These are phyloP conservation scores for Trichophyton mentagrophytes DNA, from an alignment of 2,329 filamentous ascomycete genomes.

Conservation along the genomic window DNA sequence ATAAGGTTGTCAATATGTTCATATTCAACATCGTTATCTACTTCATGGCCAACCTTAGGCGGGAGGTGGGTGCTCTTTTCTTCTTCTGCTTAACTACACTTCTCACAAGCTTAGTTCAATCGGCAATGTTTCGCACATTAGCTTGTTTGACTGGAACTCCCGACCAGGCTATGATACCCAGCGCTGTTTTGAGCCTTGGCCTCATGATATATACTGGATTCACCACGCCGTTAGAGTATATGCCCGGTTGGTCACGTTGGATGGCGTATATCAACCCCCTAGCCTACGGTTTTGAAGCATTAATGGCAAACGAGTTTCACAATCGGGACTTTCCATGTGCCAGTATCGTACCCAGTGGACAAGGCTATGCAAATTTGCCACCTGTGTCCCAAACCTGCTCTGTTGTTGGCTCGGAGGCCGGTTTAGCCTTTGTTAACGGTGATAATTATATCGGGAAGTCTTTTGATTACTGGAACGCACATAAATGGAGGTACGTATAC, in stretches of 20 bases:
- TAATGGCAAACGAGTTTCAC: slow-evolving; percentile 75
- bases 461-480: slow-evolving; percentile 44
- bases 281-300: slow-evolving; percentile 64
- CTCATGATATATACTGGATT: slow-evolving; percentile 41
- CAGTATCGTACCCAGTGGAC: slow-evolving; percentile 31
- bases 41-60: slow-evolving; percentile 72
- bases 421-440: slow-evolving; percentile 43
- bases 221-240: slow-evolving; percentile 41
- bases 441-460: slow-evolving; percentile 43
- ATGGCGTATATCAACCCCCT: slow-evolving; percentile 70
- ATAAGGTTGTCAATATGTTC: slow-evolving; percentile 62
- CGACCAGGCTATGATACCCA: slow-evolving; percentile 49
- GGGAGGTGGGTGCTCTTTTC: slow-evolving; percentile 66
- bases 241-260: slow-evolving; percentile 74
- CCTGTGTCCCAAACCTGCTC: slow-evolving; percentile 41
- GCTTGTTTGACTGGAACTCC: slow-evolving; percentile 66
- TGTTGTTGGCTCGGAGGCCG: slow-evolving; percentile 44
- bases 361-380: slow-evolving; percentile 25
- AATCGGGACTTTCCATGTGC: slow-evolving; percentile 45
- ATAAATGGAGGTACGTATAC: slow-evolving; percentile 43
- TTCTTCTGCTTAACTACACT: slow-evolving; percentile 71
- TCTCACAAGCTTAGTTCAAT: slow-evolving; percentile 61
- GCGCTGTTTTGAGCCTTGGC: slow-evolving; percentile 37
- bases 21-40: slow-evolving; percentile 70
- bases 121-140: slow-evolving; percentile 72